Base-by-base conservation (phyloP, 164 flowering plant species). In the Echeveria elegans region DNA sequence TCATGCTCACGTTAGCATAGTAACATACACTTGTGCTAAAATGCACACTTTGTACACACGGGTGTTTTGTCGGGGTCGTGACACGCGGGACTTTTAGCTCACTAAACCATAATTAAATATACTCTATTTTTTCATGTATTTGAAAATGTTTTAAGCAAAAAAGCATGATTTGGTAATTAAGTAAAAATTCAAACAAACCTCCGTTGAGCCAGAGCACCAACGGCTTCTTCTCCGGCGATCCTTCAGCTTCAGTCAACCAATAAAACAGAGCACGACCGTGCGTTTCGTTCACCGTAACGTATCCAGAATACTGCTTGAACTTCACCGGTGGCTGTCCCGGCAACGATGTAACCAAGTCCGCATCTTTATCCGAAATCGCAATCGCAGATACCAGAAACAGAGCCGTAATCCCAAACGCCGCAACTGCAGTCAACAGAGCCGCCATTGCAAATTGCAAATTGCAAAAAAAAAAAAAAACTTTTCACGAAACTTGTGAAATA, bases 141-240 rank as follows among this genome's bases (percentile, higher is more conserved):
- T 40, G 45, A 40, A 40, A 40, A 40, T 7, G 10, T 2, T 2
- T 40, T 40, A 6, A 16, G 14, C 14, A 2, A 1, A 10, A 40
- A 40, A 10, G 9, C 45, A 40, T 40, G 45, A 10, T 40, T 45
- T 45, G 19, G n/a, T 58, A 38, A 63, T 21, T 28, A 16, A 63
- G 23, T 19, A 7, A 34, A 34, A 12, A 9, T n/a, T n/a, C n/a
- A 32, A 11, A 69, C 83, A 80, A 16, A 69, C 71, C 72, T 70
- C 67, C 67, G 64, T 70, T 64, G 29, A 70, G 63, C 72, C 72
- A 70, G 24, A 70, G 30, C 18, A 70, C 67, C 48, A 70, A 62
- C 19, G 72, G 72, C 36, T 64, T 70, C 23, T 64, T 32, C 19
- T 40, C 48, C 18, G 72, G 67, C 15, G 23, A 7, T 8, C 28